A percentile compares a stretch with the other conserved stretches of the same genome.
These are phyloP conservation scores for Cardamine occulta DNA, from an alignment of 345 rosid species.

Conservation along the genomic window DNA sequence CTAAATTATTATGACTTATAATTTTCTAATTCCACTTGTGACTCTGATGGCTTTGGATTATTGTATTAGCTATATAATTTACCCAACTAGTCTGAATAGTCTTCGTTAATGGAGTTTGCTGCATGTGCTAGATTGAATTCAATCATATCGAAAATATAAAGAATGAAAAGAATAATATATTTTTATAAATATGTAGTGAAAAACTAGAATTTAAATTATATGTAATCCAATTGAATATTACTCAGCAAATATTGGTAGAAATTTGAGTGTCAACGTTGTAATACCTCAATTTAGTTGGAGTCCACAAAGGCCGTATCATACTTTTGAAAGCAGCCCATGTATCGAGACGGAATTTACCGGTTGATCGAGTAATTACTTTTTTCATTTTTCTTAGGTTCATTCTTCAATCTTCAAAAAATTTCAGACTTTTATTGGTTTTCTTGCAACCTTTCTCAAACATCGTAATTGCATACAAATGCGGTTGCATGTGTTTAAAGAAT, in stretches of 20 bases:
- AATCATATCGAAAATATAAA: neutral
- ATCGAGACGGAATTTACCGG: neutral
- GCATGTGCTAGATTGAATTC: conserved; percentile 33
- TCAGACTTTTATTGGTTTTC: neutral
- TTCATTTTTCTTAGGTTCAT: neutral
- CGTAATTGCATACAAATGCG: neutral
- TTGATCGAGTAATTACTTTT: neutral
- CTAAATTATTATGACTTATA: neutral
- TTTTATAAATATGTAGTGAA: neutral
- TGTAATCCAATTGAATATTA: neutral
- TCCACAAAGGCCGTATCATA: neutral
- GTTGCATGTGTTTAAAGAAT: neutral
- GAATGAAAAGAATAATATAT: neutral
- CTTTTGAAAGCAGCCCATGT: conserved; percentile 19
- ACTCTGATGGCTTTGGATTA: conserved; percentile 22
- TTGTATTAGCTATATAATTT: conserved; percentile 23
- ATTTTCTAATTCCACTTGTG: conserved; percentile 1
- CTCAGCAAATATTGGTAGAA: neutral
- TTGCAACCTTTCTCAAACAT: neutral
- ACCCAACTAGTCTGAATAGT: conserved; percentile 16
- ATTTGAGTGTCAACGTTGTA: conserved; percentile 11
- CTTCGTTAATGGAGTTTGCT: conserved; percentile 13
- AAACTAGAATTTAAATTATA: neutral
- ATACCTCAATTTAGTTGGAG: neutral
- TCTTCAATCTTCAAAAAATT: neutral